These are phyloP conservation scores for Trametes cinnabarina DNA, from an alignment of 768 basidiomycete species.

Conservation along the genomic window DNA sequence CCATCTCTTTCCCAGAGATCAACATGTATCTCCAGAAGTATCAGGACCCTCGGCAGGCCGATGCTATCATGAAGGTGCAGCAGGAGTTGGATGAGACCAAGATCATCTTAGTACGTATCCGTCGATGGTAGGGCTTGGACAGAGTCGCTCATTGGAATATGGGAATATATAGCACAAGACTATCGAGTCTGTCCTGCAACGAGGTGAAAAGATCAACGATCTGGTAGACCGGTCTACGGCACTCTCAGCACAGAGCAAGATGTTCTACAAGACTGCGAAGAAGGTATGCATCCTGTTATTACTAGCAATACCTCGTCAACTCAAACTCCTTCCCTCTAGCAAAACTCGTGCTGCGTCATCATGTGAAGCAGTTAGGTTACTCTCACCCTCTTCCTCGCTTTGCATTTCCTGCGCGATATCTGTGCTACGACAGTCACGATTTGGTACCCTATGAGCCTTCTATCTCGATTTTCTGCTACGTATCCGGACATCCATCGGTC, in stretches of 20 bases:
- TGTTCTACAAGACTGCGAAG: conserved; percentile 99
- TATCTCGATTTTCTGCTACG: not conserved
- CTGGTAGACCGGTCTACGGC: conserved; percentile 91
- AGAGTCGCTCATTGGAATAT: not conserved
- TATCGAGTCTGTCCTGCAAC: conserved; percentile 93
- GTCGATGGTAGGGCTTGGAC: not conserved
- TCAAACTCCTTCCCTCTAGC: conserved; percentile 51
- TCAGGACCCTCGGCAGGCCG: conserved; percentile 95
- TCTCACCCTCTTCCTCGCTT: not conserved
- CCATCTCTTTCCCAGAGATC: conserved; percentile 77
- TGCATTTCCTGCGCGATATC: not conserved
- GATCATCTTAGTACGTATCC: conserved; percentile 80
- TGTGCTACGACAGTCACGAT: not conserved
- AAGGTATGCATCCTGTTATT: conserved; percentile 56
- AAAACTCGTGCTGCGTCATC: conserved; percentile 93
- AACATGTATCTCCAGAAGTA: conserved; percentile 83
- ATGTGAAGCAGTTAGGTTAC: conserved; percentile 46
- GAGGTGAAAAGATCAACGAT: conserved; percentile 95
- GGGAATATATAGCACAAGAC: conserved; percentile 82
- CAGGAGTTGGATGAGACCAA: conserved; percentile 99
- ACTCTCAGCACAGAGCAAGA: conserved; percentile 87
- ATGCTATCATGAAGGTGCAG: conserved; percentile 97
- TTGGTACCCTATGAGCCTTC: not conserved
- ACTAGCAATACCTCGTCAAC: not conserved
- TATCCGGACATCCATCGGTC: not conserved